These are phyloP conservation scores for Leptographium radiaticola DNA, from an alignment of 2,329 filamentous ascomycete genomes.

Conservation along the genomic window DNA sequence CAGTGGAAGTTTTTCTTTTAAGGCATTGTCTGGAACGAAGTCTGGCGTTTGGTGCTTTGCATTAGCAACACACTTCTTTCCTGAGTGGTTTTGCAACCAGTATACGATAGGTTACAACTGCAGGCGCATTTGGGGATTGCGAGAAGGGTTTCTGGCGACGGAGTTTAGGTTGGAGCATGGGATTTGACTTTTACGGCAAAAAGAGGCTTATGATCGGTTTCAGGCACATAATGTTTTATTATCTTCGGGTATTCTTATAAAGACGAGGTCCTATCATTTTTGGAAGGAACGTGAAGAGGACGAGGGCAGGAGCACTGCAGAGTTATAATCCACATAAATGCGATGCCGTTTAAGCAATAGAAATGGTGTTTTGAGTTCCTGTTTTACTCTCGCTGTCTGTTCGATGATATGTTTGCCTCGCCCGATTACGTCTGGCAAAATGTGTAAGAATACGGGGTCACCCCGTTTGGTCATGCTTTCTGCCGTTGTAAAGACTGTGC, in stretches of 20 bases:
- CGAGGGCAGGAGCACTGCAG: too few relatives aligned
- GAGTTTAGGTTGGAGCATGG: not conserved
- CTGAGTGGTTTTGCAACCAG: not conserved
- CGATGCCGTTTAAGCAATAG: too few relatives aligned
- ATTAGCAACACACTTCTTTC: not conserved
- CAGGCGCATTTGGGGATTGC: not conserved
- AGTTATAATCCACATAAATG: too few relatives aligned
- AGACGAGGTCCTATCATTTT: not conserved
- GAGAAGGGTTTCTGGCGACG: not conserved
- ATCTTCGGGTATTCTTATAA: not conserved
- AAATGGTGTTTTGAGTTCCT: too few relatives aligned
- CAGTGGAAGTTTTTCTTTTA: not conserved
- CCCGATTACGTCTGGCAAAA: too few relatives aligned
- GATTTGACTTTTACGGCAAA: not conserved
- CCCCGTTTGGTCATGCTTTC: too few relatives aligned
- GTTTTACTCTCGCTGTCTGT: too few relatives aligned
- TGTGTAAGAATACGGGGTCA: too few relatives aligned
- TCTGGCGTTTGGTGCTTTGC: not conserved
- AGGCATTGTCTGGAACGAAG: not conserved
- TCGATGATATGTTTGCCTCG: too few relatives aligned
- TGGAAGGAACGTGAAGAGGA: too few relatives aligned
- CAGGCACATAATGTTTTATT: not conserved
- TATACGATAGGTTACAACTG: constrained; percentile 1
- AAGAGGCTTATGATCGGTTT: not conserved
- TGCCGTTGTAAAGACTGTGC: too few relatives aligned